Conservation (phyloP, 2,329 filamentous ascomycete genomes). For the Fusarium circinatum region DNA sequence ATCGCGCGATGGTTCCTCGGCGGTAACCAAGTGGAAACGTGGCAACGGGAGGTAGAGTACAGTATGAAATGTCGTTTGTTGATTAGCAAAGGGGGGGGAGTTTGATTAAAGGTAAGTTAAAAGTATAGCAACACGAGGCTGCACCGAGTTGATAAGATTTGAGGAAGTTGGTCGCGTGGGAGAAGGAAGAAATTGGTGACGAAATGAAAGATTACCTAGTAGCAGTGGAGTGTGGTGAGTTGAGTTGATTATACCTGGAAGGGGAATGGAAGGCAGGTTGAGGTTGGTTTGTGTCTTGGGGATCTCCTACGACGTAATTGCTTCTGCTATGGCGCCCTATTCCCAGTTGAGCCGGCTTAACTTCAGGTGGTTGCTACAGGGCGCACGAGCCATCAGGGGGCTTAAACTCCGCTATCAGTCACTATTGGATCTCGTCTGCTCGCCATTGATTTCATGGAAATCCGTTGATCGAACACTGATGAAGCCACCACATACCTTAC, state of each 20-base stretch:
- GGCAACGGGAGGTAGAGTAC: constrained; percentile 24
- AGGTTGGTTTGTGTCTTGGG: constrained; percentile 6
- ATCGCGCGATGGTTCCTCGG: constrained; percentile 36
- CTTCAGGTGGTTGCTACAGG: constrained; percentile 32
- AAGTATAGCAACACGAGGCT: constrained; percentile 8
- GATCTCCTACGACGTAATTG: constrained; percentile 36
- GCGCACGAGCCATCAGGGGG: constrained; percentile 33
- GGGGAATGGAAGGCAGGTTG: constrained; percentile 21
- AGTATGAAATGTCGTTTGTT: constrained; percentile 16
- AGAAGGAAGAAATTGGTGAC: constrained; percentile 22
- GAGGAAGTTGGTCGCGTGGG: constrained; percentile 18
- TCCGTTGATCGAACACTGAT: not conserved
- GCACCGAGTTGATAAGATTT: constrained; percentile 18
- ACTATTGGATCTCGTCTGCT: not conserved
- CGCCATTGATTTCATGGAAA: not conserved
- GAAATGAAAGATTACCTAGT: constrained; percentile 14
- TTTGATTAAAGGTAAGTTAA: constrained; percentile 20
- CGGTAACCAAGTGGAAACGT: constrained; percentile 41
- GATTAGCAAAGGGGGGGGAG: constrained; percentile 9
- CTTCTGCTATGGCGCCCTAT: constrained; percentile 31
- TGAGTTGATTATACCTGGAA: constrained; percentile 12
- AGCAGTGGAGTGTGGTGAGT: constrained; percentile 12
- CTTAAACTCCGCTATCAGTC: constrained; percentile 15
- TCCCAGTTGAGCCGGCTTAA: constrained; percentile 26
- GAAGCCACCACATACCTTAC: not conserved